These are phyloP conservation scores for Usnea hakonensis DNA, from an alignment of 495 filamentous ascomycete genomes.

Conservation along the genomic window DNA sequence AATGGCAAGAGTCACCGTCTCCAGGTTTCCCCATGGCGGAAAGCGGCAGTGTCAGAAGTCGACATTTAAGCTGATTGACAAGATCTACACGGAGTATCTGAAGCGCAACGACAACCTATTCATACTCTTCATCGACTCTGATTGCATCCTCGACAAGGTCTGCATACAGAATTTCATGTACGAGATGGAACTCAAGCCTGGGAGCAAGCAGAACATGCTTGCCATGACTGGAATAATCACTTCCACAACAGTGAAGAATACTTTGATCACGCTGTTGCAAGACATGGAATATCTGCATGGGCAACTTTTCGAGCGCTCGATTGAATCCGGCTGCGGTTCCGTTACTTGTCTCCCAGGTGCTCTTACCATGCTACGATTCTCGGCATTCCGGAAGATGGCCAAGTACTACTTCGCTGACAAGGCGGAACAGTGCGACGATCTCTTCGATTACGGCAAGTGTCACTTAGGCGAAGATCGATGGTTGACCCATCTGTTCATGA, in stretches of 20 bases:
- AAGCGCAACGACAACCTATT: constrained; percentile 88
- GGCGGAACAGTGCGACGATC: constrained; percentile 88
- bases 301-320: constrained; percentile 92
- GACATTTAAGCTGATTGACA: constrained; percentile 92
- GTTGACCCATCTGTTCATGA: constrained; percentile 99
- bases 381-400: constrained; percentile 92
- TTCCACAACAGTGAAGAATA: constrained; percentile 82
- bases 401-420: constrained; percentile 99
- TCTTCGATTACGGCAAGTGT: constrained; percentile 95
- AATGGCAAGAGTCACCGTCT: constrained; percentile 78
- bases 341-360: constrained; percentile 95
- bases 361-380: constrained; percentile 90
- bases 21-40: constrained; percentile 86
- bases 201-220: constrained; percentile 86
- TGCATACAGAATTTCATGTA: constrained; percentile 98
- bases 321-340: constrained; percentile 90
- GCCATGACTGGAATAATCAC: constrained; percentile 99
- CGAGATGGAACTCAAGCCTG: constrained; percentile 97
- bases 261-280: constrained; percentile 83
- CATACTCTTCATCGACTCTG: constrained; percentile 95
- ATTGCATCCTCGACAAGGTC: constrained; percentile 87
- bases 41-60: constrained; percentile 91
- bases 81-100: constrained; percentile 83
- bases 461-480: constrained; percentile 95
- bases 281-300: constrained; percentile 99